Evolutionary conservation across 208 protist species (phyloP).

Genomic region (Leishmania martiniquensis): DNA sequence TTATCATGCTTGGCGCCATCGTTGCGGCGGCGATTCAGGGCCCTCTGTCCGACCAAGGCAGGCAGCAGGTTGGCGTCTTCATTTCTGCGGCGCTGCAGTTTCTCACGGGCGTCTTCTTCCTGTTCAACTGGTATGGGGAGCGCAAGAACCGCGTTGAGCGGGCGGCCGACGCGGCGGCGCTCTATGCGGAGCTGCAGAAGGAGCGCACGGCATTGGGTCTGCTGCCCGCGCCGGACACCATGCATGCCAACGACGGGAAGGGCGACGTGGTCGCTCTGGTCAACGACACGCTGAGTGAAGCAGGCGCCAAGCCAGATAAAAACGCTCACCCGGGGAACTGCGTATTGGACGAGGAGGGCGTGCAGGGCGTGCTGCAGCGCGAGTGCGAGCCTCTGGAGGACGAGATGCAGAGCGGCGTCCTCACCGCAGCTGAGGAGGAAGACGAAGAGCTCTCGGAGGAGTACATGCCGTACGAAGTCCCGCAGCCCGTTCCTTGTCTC

Average conservation of each 20-base stretch:
- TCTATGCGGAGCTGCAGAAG: conserved; percentile 35
- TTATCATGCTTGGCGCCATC: conserved; percentile 52
- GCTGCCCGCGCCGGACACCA: neutral
- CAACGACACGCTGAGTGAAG: neutral
- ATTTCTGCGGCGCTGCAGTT: conserved; percentile 59
- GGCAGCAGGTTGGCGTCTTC: conserved; percentile 46
- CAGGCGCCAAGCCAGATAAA: neutral
- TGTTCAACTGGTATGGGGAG: conserved; percentile 77
- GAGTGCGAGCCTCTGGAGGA: conserved; percentile 9
- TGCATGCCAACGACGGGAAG: neutral
- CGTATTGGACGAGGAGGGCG: neutral
- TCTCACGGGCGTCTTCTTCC: conserved; percentile 45
- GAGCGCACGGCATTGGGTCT: conserved; percentile 32
- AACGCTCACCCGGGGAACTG: conserved; percentile 1
- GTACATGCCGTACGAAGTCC: conserved; percentile 5
- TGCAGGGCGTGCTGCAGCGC: conserved; percentile 3
- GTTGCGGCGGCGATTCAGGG: conserved; percentile 46
- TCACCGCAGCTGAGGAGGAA: neutral
- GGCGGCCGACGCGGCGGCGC: conserved; percentile 35
- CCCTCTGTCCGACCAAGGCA: conserved; percentile 47
- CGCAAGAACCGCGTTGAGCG: conserved; percentile 54
- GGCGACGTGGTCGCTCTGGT: neutral
- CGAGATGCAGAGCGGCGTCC: neutral
- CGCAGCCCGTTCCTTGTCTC: conserved; percentile 28
- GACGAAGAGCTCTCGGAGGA: conserved; percentile 7